Base-by-base conservation (phyloP, 2,329 filamentous ascomycete species). In the Diplodia seriata region DNA sequence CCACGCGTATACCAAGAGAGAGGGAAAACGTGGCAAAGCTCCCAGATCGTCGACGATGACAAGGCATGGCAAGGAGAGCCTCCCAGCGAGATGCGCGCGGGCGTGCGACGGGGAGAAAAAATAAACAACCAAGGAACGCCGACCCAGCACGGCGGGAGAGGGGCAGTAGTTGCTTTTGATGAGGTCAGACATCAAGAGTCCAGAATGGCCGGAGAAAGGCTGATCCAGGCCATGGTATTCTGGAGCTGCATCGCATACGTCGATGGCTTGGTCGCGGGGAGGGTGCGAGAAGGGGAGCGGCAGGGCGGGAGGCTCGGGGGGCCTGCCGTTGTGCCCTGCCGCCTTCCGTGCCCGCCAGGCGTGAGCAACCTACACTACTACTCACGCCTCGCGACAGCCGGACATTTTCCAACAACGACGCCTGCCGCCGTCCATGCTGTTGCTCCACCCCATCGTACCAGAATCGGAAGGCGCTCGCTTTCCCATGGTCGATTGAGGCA, bases 211-310 rank as follows among this genome's bases (percentile, higher is more conserved):
- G 56, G 43, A 31, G 31, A 36, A 29, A 29, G 56, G 56, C 36
- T 59, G 56, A 15, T 12, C 57, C 26, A 62, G 57, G 40, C 57
- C 36, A 33, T 36, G 33, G 11, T 33, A 33, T 33, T 33, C 31
- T 11, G 31, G 7, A 11, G 31, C 7, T 33, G 31, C 31, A 40
- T 56, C 33, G 33, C 33, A 29, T 59, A 59, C 55, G 55, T 59
- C 55, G 55, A 59, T 43, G 55, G 55, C 55, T 59, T 59, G 55
- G 36, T n/a, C 3, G 33, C 6, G 5, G 33, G 43, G 43, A 47
- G 43, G 43, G 33, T 11, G 33, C 8, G 3, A 9, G 33, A 9
- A 36, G 3, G 33, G 8, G 9, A 23, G 9, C 14, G 50, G 50
- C 50, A 53, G 50, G 20, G 50, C 49, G 14, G n/a, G 43, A 33